These are phyloP conservation scores for Starmerella floris DNA, from an alignment of 805 yeast genomes.

Conservation along the genomic window DNA sequence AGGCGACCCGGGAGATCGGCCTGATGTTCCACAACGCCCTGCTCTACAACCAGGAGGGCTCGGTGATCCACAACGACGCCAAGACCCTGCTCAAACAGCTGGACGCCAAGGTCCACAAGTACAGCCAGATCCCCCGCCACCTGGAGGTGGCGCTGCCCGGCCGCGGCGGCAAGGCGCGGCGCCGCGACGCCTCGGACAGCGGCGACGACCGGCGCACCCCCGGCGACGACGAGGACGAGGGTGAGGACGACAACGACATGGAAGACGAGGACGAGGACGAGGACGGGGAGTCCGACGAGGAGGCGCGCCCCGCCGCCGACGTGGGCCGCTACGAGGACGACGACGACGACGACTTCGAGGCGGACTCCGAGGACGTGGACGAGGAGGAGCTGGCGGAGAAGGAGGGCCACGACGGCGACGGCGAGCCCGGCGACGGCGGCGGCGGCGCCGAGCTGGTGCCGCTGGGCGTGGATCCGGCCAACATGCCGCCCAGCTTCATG, in stretches of 20 bases:
- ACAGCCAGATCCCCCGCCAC: constrained; percentile 16
- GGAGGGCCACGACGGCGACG: constrained; percentile 6
- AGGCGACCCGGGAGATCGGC: constrained; percentile 44
- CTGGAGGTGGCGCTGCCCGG: constrained; percentile 13
- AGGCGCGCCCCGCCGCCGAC: constrained; percentile 19
- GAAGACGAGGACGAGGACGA: constrained; percentile 20
- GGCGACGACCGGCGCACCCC: neutral
- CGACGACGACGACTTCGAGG: constrained; percentile 23
- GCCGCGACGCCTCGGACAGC: neutral
- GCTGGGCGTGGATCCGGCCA: neutral
- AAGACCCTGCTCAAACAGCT: constrained; percentile 43
- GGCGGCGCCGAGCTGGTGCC: neutral
- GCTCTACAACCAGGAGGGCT: constrained; percentile 58
- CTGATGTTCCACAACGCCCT: constrained; percentile 70
- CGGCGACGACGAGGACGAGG: neutral
- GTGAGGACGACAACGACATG: constrained; percentile 19
- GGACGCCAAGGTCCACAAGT: constrained; percentile 21
- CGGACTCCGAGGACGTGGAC: constrained; percentile 22
- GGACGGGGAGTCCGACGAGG: constrained; percentile 19
- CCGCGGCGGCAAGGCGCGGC: neutral
- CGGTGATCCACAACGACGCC: constrained; percentile 63
- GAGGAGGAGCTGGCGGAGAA: constrained; percentile 18
- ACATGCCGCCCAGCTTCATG: constrained; percentile 12
- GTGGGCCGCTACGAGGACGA: constrained; percentile 17
- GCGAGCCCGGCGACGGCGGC: neutral